Conservation (phyloP, 2,329 filamentous ascomycete genomes). For the Aspergillus fumigatus region DNA sequence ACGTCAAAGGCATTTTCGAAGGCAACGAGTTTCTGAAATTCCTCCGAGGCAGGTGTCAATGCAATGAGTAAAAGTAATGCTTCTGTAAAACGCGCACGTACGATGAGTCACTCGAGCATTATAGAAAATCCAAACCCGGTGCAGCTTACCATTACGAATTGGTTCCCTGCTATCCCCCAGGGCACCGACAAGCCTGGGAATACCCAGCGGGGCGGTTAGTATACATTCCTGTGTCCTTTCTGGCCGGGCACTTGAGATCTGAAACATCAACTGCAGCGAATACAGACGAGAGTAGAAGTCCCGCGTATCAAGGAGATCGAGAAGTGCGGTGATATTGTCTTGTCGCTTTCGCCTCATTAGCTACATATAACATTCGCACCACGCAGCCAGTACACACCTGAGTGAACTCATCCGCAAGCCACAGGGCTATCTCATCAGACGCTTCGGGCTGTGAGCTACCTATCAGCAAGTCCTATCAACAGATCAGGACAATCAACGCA, state of each 20-base stretch:
- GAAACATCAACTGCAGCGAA: constrained; percentile 79
- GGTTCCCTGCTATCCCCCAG: constrained; percentile 84
- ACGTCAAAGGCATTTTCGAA: constrained; percentile 92
- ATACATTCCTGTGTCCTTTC: constrained; percentile 94
- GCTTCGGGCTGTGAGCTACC: constrained; percentile 67
- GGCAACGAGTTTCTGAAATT: constrained; percentile 91
- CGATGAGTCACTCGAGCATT: constrained; percentile 7
- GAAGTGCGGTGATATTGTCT: constrained; percentile 88
- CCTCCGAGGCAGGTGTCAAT: constrained; percentile 77
- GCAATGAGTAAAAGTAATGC: constrained; percentile 81
- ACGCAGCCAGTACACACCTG: constrained; percentile 53
- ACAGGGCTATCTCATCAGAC: constrained; percentile 90
- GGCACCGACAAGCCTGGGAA: constrained; percentile 76
- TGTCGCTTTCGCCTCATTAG: constrained; percentile 64
- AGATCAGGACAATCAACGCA: constrained; percentile 32
- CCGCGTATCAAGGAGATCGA: constrained; percentile 79
- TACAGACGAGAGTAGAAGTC: constrained; percentile 93
- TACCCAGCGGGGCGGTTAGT: constrained; percentile 80
- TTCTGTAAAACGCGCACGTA: constrained; percentile 45
- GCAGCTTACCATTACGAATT: constrained; percentile 63
- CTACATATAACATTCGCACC: constrained; percentile 14
- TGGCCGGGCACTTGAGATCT: constrained; percentile 78
- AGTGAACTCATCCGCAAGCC: constrained; percentile 97
- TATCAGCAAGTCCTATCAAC: constrained; percentile 18
- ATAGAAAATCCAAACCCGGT: background rate